Percentiles rank a stretch among this genome's conserved stretches.
phyloP scores from a whole-genome alignment of 176 grass and related monocot species.

The Tillandsia leiboldiana region DNA sequence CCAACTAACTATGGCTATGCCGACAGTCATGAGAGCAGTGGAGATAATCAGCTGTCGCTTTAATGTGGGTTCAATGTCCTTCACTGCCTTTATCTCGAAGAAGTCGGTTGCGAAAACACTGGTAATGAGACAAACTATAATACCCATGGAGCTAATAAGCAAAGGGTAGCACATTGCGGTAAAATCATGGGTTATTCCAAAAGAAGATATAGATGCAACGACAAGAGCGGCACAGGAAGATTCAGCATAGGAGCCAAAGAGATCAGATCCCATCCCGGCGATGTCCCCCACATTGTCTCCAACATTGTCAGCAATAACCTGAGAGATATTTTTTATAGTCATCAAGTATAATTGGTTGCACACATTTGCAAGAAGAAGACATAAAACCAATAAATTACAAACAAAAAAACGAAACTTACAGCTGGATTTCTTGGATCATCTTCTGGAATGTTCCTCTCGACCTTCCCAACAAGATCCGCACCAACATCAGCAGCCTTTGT shows the following conservation, averaged over 20 bases:
- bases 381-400: neutral
- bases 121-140: conserved; percentile 74
- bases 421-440: conserved; percentile 90
- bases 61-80: conserved; percentile 74
- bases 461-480: conserved; percentile 86
- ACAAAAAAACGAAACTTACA: conserved; percentile 37
- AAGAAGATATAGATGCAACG: conserved; percentile 85
- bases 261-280: conserved; percentile 90
- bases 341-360: too few relatives aligned
- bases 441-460: conserved; percentile 88
- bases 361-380: neutral
- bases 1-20: conserved; percentile 72
- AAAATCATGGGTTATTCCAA: conserved; percentile 80
- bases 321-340: neutral
- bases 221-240: conserved; percentile 88
- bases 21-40: conserved; percentile 67
- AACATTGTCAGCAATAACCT: conserved; percentile 89
- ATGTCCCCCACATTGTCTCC: conserved; percentile 95
- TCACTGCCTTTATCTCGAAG: conserved; percentile 72
- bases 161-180: conserved; percentile 78
- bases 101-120: conserved; percentile 78
- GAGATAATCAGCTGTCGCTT: conserved; percentile 87
- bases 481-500: conserved; percentile 95
- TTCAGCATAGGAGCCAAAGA: conserved; percentile 84
- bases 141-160: conserved; percentile 78